Evolutionary conservation across 257 asterid genomes (phyloP).

Genomic region (Solanum arcanum): DNA sequence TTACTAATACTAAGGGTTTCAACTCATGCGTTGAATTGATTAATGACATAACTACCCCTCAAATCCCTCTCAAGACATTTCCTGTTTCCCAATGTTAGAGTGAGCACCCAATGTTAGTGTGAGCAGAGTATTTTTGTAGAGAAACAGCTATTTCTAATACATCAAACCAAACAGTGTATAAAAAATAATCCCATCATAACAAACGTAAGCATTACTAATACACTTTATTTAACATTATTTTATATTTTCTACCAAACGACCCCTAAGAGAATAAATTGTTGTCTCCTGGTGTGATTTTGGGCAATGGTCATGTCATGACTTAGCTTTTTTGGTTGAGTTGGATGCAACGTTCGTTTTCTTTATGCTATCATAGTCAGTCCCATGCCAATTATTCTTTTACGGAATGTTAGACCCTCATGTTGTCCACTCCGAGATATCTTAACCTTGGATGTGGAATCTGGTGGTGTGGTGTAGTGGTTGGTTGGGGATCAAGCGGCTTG

Average conservation of each 20-base stretch:
- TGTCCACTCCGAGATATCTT: neutral
- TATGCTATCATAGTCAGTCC: neutral
- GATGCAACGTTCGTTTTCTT: neutral
- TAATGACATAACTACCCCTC: neutral
- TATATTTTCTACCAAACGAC: neutral
- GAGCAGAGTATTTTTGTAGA: neutral
- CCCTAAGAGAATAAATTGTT: neutral
- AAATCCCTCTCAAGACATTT: neutral
- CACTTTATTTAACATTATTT: neutral
- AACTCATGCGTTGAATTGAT: neutral
- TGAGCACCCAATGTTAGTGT: no score
- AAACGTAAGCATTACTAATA: neutral
- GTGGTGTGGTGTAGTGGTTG: neutral
- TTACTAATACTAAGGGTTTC: neutral
- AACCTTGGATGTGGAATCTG: neutral
- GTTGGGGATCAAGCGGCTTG: neutral
- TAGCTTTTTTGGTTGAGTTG: neutral
- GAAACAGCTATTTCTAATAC: neutral
- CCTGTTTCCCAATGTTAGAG: neutral
- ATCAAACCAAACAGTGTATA: neutral
- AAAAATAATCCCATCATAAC: neutral
- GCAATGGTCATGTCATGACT: neutral
- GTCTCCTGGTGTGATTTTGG: neutral
- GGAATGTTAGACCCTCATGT: neutral
- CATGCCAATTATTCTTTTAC: neutral